Evolutionary conservation across 2,329 filamentous ascomycete species (phyloP).

Genomic region (Pezicula rhizophila): DNA sequence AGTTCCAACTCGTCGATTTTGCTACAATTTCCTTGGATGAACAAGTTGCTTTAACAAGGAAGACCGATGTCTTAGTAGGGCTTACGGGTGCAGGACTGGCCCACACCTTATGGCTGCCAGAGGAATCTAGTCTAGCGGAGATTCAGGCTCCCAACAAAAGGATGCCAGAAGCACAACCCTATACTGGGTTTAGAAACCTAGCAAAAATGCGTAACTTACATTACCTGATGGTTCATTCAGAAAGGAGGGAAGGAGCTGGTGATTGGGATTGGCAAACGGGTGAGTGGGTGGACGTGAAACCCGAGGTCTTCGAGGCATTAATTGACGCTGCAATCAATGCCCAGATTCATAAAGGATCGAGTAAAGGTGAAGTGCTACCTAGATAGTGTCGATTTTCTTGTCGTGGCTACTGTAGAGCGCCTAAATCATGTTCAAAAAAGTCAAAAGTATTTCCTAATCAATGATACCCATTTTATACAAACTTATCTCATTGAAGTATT

Average conservation of each 20-base stretch:
- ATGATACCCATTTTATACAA: no score
- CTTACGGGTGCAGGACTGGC: slow-evolving; percentile 22
- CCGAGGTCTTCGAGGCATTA: slow-evolving; percentile 13
- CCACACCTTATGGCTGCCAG: slow-evolving; percentile 20
- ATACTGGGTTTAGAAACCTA: slow-evolving; percentile 7
- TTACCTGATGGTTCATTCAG: slow-evolving; percentile 8
- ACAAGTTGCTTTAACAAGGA: slow-evolving; percentile 16
- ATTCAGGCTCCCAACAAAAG: slow-evolving; percentile 5
- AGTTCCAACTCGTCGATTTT: slow-evolving; percentile 16
- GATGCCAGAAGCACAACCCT: slow-evolving; percentile 1
- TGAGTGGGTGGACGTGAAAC: slow-evolving; percentile 15
- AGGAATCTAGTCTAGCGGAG: slow-evolving; percentile 17
- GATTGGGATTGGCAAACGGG: slow-evolving; percentile 13
- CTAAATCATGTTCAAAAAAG: no score
- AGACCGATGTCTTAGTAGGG: slow-evolving; percentile 19
- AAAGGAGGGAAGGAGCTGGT: slow-evolving; percentile 3
- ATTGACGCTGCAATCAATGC: slow-evolving; percentile 13
- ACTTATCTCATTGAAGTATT: no score
- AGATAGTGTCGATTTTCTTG: no score
- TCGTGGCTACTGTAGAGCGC: no score
- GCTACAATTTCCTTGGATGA: slow-evolving; percentile 13
- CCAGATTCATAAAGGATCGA: slow-evolving; percentile 7
- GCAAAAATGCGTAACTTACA: slow-evolving; percentile 6
- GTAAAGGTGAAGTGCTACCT: slow-evolving; percentile 4
- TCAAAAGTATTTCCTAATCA: no score